Base-by-base conservation (phyloP, 495 filamentous ascomycete genomes). In the Elasticomyces elasticus region DNA sequence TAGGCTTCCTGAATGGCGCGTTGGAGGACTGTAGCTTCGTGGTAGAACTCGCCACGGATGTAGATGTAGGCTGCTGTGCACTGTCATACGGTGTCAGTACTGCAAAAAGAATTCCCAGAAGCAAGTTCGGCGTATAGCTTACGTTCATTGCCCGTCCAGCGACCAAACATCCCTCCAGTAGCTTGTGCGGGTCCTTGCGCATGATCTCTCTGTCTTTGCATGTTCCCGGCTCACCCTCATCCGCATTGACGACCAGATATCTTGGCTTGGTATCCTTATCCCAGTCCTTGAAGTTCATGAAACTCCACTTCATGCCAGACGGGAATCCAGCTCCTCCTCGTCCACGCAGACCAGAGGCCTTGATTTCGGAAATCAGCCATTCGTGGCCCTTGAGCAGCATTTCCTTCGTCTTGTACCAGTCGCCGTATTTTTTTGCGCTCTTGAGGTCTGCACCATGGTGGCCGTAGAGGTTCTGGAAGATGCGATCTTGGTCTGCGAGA, bases 261-360 rank as follows among this genome's bases (percentile, higher is more conserved):
- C 92, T 82, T 54, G 94, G 94, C 69, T 94, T 90, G 51, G 77
- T 89, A 67, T 95, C 94, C 76, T 96, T 95, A 63, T 97, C 89
- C 94, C 92, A 98, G 69, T 87, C 94, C 72, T 96, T 95, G 79
- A 89, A 87, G 75, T 97, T 98, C 92, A 98, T 98, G 77, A 98
- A 98, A 49, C 96, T 91, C 84, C 94, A 98, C 90, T 98, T 98
- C 78, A 97, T 74, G 54, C 92, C 92, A 13, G 91, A 95, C 54
- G 92, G 92, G 66, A 98, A 98, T 64, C 92, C 92, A 71, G 92
- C 92, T 71, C 92, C 92, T 71, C 92, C 92, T 73, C 92, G 85
- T 52, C 92, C 92, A 71, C 92, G 84, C 45, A 98, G 80, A 60
- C 92, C 92, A 5, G 92, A 98, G 10, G 87, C 81, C 76, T 96